Percentiles rank a stretch among this genome's conserved stretches.
phyloP scores from a whole-genome alignment of 1,139 yeast genomes.

The Pichia terricola region DNA sequence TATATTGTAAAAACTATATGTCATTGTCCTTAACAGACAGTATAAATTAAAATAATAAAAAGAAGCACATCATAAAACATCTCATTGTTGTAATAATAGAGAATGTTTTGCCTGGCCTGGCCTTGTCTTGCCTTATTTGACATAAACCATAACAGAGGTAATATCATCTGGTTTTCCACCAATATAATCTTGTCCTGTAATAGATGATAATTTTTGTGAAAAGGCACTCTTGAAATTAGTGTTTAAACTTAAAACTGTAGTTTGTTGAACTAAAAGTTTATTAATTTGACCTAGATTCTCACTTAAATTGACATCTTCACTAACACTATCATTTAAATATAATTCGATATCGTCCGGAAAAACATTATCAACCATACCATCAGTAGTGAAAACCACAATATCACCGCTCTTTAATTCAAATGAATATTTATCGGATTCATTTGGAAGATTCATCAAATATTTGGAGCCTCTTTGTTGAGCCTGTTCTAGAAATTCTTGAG shows the following conservation, averaged over 20 bases:
- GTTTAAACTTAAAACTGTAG: constrained; percentile 63
- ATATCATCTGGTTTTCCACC: constrained; percentile 97
- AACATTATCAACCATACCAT: constrained; percentile 87
- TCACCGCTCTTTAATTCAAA: constrained; percentile 52
- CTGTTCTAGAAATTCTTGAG: constrained; percentile 45
- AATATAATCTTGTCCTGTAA: constrained; percentile 60
- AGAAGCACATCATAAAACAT: too few relatives aligned
- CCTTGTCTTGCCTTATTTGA: constrained; percentile 25
- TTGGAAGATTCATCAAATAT: constrained; percentile 49
- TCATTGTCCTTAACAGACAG: too few relatives aligned
- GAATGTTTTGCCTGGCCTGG: too few relatives aligned
- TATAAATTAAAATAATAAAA: too few relatives aligned
- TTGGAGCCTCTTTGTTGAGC: constrained; percentile 51
- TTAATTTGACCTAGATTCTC: constrained; percentile 21
- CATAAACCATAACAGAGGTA: constrained; percentile 65
- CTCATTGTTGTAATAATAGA: too few relatives aligned
- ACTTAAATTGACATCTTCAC: constrained; percentile 10
- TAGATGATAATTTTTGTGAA: constrained; percentile 60
- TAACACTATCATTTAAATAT: constrained; percentile 16
- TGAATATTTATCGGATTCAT: constrained; percentile 36
- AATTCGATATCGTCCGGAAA: constrained; percentile 60
- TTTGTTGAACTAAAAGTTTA: constrained; percentile 53
- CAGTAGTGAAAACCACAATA: constrained; percentile 78
- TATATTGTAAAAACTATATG: too few relatives aligned
- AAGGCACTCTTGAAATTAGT: constrained; percentile 74